These are phyloP conservation scores for Moricandia arvensis DNA, from an alignment of 345 rosid genomes.

Conservation along the genomic window DNA sequence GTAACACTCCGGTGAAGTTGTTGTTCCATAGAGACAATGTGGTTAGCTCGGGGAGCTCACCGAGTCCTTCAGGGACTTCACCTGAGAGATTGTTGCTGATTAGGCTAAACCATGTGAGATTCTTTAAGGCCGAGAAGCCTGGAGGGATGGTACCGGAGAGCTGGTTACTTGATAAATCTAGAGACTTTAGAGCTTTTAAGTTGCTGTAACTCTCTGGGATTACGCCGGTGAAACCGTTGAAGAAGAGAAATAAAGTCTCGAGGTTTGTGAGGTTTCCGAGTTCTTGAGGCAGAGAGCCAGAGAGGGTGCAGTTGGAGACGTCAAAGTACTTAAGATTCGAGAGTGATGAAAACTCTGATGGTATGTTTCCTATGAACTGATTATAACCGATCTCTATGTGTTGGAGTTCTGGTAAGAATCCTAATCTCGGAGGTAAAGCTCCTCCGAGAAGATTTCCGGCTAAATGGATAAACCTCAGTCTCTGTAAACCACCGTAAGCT, in stretches of 20 bases:
- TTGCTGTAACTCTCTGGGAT: constrained; percentile 66
- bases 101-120: constrained; percentile 59
- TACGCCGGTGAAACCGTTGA: constrained; percentile 55
- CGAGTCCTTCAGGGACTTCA: constrained; percentile 62
- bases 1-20: constrained; percentile 63
- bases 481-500: constrained; percentile 54
- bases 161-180: constrained; percentile 73
- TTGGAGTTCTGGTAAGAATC: constrained; percentile 57
- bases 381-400: constrained; percentile 85
- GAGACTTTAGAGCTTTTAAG: constrained; percentile 45
- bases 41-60: constrained; percentile 57
- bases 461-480: constrained; percentile 52
- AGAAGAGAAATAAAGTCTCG: constrained; percentile 53
- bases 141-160: constrained; percentile 68
- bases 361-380: constrained; percentile 54
- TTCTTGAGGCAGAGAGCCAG: constrained; percentile 58
- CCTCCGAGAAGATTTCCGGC: constrained; percentile 79
- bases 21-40: constrained; percentile 73
- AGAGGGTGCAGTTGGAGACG: constrained; percentile 59
- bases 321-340: constrained; percentile 66
- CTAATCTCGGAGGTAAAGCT: constrained; percentile 58
- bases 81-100: constrained; percentile 62
- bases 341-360: constrained; percentile 52
- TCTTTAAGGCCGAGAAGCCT: constrained; percentile 48
- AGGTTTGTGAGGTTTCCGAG: constrained; percentile 66